phyloP scores from a whole-genome alignment of 768 basidiomycete species.

The Trametes cingulata region DNA sequence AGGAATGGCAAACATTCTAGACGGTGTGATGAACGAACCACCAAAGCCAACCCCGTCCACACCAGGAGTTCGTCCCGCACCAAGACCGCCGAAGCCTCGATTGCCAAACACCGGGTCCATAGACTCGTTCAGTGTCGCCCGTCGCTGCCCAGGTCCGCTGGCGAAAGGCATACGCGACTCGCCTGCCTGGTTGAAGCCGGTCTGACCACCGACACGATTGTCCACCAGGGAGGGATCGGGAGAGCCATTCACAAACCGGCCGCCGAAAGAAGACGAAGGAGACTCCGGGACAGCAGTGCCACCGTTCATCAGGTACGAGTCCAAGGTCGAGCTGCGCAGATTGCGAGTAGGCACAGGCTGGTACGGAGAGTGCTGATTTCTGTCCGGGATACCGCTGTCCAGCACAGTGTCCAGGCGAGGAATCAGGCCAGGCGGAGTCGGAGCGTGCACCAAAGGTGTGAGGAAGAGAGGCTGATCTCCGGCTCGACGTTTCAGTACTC shows the following conservation, averaged over 20 bases:
- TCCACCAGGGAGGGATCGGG: conserved; percentile 52
- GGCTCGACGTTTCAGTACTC: conserved; percentile 54
- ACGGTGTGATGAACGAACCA: conserved; percentile 20
- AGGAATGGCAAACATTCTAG: not conserved
- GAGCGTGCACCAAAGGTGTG: conserved; percentile 42
- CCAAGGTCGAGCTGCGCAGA: conserved; percentile 63
- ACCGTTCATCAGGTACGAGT: conserved; percentile 55
- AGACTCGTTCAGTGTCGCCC: conserved; percentile 41
- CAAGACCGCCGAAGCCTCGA: conserved; percentile 37
- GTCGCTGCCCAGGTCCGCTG: conserved; percentile 17
- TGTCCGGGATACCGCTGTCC: conserved; percentile 43
- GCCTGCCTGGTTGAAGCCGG: conserved; percentile 51
- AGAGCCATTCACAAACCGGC: conserved; percentile 64
- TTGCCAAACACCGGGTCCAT: conserved; percentile 38
- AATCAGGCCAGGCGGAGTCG: conserved; percentile 55
- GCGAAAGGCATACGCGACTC: conserved; percentile 33
- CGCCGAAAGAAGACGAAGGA: conserved; percentile 71
- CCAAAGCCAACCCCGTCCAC: conserved; percentile 43
- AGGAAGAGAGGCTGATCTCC: conserved; percentile 65
- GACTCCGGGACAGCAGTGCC: conserved; percentile 66
- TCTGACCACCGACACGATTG: conserved; percentile 20
- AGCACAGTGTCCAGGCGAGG: conserved; percentile 52
- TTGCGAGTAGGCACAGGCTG: conserved; percentile 68
- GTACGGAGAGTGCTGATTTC: conserved; percentile 50
- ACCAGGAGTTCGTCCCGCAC: conserved; percentile 29